These are phyloP conservation scores for Fusarium staphyleae DNA, from an alignment of 2,329 filamentous ascomycete species.

Conservation along the genomic window DNA sequence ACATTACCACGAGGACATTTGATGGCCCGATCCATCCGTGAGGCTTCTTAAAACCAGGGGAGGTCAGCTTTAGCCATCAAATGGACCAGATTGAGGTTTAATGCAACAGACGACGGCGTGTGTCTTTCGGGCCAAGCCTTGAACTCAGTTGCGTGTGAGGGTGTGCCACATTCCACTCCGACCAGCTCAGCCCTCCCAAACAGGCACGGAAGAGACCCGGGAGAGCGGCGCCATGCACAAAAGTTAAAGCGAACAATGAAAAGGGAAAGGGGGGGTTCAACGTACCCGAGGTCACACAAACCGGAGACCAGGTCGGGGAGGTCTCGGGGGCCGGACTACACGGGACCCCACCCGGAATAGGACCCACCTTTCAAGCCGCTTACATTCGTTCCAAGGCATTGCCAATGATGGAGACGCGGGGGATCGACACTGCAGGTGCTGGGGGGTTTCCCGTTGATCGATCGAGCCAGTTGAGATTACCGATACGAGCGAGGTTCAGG, in stretches of 20 bases:
- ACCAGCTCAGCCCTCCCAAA: conserved; percentile 1
- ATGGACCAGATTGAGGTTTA: background rate
- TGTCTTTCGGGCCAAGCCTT: conserved; percentile 12
- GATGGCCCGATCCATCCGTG: no score
- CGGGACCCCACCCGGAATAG: conserved; percentile 3
- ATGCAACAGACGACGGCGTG: conserved; percentile 2
- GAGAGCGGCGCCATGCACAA: conserved; percentile 1
- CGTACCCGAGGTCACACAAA: conserved; percentile 8
- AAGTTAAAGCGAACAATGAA: conserved; percentile 1
- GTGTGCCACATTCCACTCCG: conserved; percentile 30
- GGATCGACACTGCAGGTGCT: conserved; percentile 34
- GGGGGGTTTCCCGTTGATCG: conserved; percentile 10
- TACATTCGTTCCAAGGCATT: conserved; percentile 14
- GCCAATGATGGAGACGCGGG: conserved; percentile 19
- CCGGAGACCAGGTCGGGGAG: conserved; percentile 1
- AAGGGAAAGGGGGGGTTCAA: background rate
- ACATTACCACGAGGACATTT: no score
- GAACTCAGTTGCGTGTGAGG: conserved; percentile 11
- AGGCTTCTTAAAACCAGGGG: no score
- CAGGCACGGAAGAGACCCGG: conserved; percentile 10
- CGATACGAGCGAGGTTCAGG: background rate
- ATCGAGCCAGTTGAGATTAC: conserved; percentile 5
- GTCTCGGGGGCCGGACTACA: conserved; percentile 4
- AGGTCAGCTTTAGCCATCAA: background rate
- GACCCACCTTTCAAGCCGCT: conserved; percentile 2